Percentiles rank a stretch among this genome's conserved stretches.
Conservation (phyloP, 2,329 filamentous ascomycete genomes). For the Dactylellina parvicollis region DNA sequence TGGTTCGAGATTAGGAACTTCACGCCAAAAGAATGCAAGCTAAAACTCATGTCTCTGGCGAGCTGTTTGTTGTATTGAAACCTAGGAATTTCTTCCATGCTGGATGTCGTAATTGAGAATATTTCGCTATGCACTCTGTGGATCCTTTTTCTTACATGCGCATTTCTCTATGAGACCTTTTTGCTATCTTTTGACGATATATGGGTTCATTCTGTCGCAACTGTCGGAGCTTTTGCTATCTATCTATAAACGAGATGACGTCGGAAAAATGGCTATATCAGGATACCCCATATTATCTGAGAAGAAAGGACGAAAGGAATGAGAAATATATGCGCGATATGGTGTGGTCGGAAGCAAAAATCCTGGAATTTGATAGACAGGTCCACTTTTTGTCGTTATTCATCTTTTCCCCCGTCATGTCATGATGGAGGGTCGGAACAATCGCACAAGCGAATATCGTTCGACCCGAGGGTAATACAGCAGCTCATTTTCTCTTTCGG, state of each 20-base stretch:
- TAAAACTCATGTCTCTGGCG: not conserved
- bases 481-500: not conserved
- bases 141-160: constrained; percentile 11
- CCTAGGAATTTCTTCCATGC: not conserved
- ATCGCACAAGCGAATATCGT: not conserved
- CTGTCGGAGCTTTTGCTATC: not conserved
- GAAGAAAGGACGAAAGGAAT: not conserved
- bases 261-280: no score
- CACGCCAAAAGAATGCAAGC: no score
- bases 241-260: constrained; percentile 13
- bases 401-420: not conserved
- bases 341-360: not conserved
- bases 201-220: not conserved
- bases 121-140: constrained; percentile 39
- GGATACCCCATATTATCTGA: not conserved
- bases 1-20: no score
- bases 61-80: constrained; percentile 26
- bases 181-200: constrained; percentile 3
- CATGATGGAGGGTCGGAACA: constrained; percentile 24
- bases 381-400: not conserved
- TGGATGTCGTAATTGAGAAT: constrained; percentile 41
- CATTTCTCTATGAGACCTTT: constrained; percentile 42
- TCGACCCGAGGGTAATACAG: constrained; percentile 10
- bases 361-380: constrained; percentile 4
- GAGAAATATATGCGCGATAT: not conserved